Evolutionary conservation across 2,329 filamentous ascomycete genomes (phyloP), one percentile per base, ranked within the genome.

Genomic region (Hypoxylon sp.): DNA sequence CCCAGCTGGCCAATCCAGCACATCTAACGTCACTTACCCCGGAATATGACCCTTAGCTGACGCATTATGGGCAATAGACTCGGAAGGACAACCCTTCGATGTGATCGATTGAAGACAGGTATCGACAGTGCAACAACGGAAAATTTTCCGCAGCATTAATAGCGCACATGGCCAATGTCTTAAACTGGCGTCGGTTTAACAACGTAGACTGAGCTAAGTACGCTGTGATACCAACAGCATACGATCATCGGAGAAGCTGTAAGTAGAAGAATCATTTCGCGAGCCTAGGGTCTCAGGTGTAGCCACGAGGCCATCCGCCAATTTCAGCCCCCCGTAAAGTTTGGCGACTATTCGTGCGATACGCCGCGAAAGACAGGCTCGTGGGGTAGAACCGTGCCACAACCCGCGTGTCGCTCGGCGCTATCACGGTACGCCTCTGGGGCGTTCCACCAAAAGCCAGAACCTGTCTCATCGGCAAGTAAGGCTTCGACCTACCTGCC

Each of bases 21-120:
- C 32, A 27, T 42, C 56, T 60, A 59, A 68, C 62, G 62, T 57
- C 55, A 63, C 59, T 17, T 68, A 70, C 65, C 68, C 68, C 68
- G 24, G 68, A 70, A 58, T 67, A 46, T 46, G 31, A 42, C 44
- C 35, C 19, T 21, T 50, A 54, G 17, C 17, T 19, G 29, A 50
- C n/a, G 24, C 15, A 52, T 42, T 31, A 62, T 50, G 32, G 19
- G 19, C 31, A 50, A 27, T 55, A 54, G 29, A 13, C 31, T 29
- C 53, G 48, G 48, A 47, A 29, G 32, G 19, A 39, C 53, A 31
- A 47, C 32, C 37, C 35, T 52, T 35, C 24, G 15, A 17, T 15
- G 24, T 27, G 24, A 27, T 4, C 24, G 24, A 27, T 27, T 31
- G 17, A 52, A 4, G 47, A 7, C 31, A 47, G 37, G 15, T 35